Evolutionary conservation across 1,284 basidiomycete species (phyloP).

Genomic region (Cutaneotrichosporon sp.): DNA sequence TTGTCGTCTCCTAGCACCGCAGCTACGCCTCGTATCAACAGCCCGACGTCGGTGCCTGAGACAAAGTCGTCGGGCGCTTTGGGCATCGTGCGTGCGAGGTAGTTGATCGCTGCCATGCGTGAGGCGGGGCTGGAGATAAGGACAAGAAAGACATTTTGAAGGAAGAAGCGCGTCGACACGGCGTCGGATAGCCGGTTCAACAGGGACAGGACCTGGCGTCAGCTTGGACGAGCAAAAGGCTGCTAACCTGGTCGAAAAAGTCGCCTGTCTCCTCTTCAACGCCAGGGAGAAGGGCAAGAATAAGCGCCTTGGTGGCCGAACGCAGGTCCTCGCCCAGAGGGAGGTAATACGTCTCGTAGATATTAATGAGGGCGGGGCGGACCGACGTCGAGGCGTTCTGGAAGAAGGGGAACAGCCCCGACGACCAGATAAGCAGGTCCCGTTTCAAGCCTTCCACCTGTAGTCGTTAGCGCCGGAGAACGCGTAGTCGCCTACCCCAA

Average conservation of each 20-base stretch:
- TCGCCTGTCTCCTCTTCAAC: constrained; percentile 94
- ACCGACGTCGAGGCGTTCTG: constrained; percentile 95
- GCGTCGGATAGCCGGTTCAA: constrained; percentile 77
- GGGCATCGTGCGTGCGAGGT: constrained; percentile 73
- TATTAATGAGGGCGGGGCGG: constrained; percentile 77
- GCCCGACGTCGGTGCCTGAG: constrained; percentile 69
- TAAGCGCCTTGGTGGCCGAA: constrained; percentile 87
- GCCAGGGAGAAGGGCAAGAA: constrained; percentile 85
- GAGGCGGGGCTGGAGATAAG: constrained; percentile 85
- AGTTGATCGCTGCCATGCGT: constrained; percentile 81
- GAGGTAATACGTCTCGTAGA: constrained; percentile 86
- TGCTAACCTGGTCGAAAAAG: constrained; percentile 82
- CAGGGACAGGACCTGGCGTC: constrained; percentile 65
- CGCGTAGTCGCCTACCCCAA: constrained; percentile 61
- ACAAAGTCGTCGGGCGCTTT: constrained; percentile 20
- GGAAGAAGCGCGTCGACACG: constrained; percentile 79
- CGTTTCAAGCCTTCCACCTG: constrained; percentile 80
- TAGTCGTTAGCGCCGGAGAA: background rate
- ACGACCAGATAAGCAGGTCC: constrained; percentile 90
- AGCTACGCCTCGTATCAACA: constrained; percentile 87
- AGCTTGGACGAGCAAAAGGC: background rate
- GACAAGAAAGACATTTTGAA: constrained; percentile 90
- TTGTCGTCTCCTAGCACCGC: constrained; percentile 86
- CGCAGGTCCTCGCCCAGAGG: constrained; percentile 76
- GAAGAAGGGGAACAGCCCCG: constrained; percentile 96